Evolutionary conservation across 1,284 basidiomycete genomes (phyloP), one percentile per base, ranked within the genome.

Genomic region (Athelia psychrophila): DNA sequence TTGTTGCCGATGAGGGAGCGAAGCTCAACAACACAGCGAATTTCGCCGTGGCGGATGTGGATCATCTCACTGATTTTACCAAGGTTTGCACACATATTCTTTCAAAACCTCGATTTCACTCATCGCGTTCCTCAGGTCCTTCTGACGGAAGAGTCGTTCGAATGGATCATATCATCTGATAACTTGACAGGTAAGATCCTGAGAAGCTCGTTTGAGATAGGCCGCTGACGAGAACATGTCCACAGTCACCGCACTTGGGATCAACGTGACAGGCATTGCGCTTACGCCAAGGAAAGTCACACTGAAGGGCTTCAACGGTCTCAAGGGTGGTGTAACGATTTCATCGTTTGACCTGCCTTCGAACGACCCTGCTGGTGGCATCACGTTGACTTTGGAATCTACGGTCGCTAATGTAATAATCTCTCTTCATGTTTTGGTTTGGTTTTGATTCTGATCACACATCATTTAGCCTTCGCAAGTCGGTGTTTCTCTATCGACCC

Each of bases 331-430:
- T 20, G 86, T 91, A 24, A 72, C 68, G 45, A 86, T 91, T 56
- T 69, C 85, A 44, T 78, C 80, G 2, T 92, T 91, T 62, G 86
- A 91, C 65, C 66, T 92, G 44, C 89, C 88, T 1, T 72, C 74
- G 20, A 79, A 92, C 62, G 87, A 91, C 58, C 84, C 86, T 2
- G 79, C 77, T 2, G 90, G 89, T n/a, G 88, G 88, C 38, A 84
- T 92, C 54, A 79, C 80, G 54, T 71, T 92, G 45, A 86, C 83
- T 1, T 71, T 91, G 12, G 71, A 84, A 48, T 79, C 86, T 1
- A 79, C 76, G 16, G 74, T 85, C 23, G 71, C 75, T 13, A 92
- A 90, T 61, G 83, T 84, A 50, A 58, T 79, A 61, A 19, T 46
- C 38, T 23, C 25, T 16, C 44, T 19, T 35, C 10, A 48, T 10